Evolutionary conservation across 257 asterid species (phyloP), one percentile per base, ranked within the genome.

Genomic region (Nicotiana tomentosiformis): DNA sequence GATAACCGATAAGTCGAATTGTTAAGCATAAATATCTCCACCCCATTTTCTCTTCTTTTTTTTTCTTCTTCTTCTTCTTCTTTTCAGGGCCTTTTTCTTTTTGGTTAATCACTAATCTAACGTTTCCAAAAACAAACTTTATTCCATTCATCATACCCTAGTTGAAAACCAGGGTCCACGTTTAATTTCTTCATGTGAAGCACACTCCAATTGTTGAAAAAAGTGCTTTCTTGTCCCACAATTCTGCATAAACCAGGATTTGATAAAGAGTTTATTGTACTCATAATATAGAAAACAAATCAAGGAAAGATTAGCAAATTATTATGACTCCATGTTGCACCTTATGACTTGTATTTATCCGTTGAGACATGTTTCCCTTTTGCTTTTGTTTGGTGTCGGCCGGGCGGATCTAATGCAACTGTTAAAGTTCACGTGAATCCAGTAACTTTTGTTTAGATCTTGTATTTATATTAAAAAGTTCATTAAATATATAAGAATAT

Each of bases 221-320:
- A 69, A 69, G 77, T 69, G 33, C 11, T 39, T 69, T n/a, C 30
- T 10, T 69, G 77, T 69, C 77, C 77, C 77, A 69, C 17, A 69
- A 69, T 39, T 69, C 14, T 69, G 33, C 77, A 10, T 39, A 39
- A 39, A 69, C 11, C n/a, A n/a, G 46, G 33, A 51, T 43, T 43
- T n/a, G 10, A 39, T 33, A 68, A 11, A 35, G 1, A 68, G 16
- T 39, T 39, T 39, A 4, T 39, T n/a, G 3, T 2, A 69, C 77
- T 69, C 1, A 39, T 18, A 18, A 39, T 39, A 37, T 20, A 69
- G 0, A 10, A 2, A 39, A n/a, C 5, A 37, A 69, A 69, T 39
- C 33, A 69, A 37, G 77, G 18, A 39, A 67, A 67, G 17, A 10
- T 37, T 69, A 2, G 10, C 11, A 69, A 69, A 11, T 20, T 11